Evolutionary conservation across 768 basidiomycete species (phyloP).

Genomic region (Lentinus tigrinus): DNA sequence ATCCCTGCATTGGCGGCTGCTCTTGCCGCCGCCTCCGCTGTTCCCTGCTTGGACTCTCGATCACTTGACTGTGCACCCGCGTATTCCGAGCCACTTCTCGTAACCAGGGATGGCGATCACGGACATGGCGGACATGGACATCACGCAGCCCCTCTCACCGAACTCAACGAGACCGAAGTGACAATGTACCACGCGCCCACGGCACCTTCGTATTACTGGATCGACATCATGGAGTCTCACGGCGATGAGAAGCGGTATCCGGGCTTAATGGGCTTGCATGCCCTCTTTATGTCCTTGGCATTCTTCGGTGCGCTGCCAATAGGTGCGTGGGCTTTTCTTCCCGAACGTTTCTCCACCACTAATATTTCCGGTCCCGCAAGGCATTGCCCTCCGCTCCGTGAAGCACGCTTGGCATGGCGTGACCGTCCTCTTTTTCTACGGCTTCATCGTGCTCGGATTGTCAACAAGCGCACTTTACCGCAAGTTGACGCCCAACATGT

Average conservation of each 20-base stretch:
- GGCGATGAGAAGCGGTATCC: conserved; percentile 49
- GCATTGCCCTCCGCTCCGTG: conserved; percentile 76
- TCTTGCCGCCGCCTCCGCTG: conserved; percentile 9
- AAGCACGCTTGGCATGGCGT: conserved; percentile 64
- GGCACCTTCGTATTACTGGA: conserved; percentile 79
- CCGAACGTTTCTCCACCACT: background rate
- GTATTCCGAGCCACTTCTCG: conserved; percentile 9
- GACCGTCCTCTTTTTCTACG: conserved; percentile 63
- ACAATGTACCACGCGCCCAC: conserved; percentile 63
- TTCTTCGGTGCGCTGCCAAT: conserved; percentile 83
- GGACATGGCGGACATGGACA: conserved; percentile 42
- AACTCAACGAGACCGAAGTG: conserved; percentile 79
- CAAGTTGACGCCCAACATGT: conserved; percentile 84
- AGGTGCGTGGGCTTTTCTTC: conserved; percentile 45
- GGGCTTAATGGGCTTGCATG: conserved; percentile 73
- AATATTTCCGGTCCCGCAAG: conserved; percentile 39
- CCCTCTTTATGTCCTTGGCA: conserved; percentile 69
- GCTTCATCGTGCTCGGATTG: conserved; percentile 60
- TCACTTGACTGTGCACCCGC: conserved; percentile 10
- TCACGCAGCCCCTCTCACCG: conserved; percentile 48
- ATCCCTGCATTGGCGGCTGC: conserved; percentile 23
- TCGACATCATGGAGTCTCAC: conserved; percentile 64
- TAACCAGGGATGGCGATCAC: conserved; percentile 33
- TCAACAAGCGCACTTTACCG: conserved; percentile 68
- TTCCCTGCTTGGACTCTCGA: background rate